Base-by-base conservation (phyloP, 2,329 filamentous ascomycete genomes). In the Neopestalotiopsis sp. region DNA sequence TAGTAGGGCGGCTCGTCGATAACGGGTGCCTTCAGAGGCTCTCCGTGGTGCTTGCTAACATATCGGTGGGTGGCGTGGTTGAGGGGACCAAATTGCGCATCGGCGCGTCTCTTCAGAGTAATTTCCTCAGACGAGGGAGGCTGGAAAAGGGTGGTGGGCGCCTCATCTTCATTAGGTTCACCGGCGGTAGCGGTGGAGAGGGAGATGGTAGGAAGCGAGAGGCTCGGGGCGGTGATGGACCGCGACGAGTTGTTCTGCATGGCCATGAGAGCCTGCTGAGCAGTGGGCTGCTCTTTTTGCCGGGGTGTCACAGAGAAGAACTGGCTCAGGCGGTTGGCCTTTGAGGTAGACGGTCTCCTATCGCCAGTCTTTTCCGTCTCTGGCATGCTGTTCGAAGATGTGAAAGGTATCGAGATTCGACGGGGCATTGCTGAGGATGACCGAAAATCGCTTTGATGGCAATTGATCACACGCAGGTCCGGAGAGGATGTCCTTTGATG, bases 1-100 rank as follows among this genome's bases (percentile, higher is more conserved):
- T 95, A 98, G 84, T 98, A 98, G 20, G 95, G 94, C 57, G 96
- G 95, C 80, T 98, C 95, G 78, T 99, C 96, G 79, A 97, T 94
- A 70, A 98, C 85, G 5, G 95, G 95, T 49, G 94, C 89, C 61
- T 91, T 90, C 69, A 98, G 92, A 53, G 91, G 89, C 75, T 90
- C 89, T 74, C 95, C 95, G 71, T 92, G 90, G 79, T 97, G 94
- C 80, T 92, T 90, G 86, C 95, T 98, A 72, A 93, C 91, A 83
- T 98, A 97, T 78, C 93, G 89, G 81, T 99, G 95, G 76, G 88
- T 92, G 65, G 90, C 88, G 73, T 94, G 91, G 73, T 91, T 87
- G 64, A 98, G 86, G 17, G 95, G 95, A 13, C 93, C 96, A 77
- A 98, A 99, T 78, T 98, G 94, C 45, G 95, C 92, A 77, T 98